Percentiles rank a stretch among this genome's conserved stretches.
Evolutionary conservation across 495 filamentous ascomycete genomes (phyloP).

Genomic region (Patellaria atrata): DNA sequence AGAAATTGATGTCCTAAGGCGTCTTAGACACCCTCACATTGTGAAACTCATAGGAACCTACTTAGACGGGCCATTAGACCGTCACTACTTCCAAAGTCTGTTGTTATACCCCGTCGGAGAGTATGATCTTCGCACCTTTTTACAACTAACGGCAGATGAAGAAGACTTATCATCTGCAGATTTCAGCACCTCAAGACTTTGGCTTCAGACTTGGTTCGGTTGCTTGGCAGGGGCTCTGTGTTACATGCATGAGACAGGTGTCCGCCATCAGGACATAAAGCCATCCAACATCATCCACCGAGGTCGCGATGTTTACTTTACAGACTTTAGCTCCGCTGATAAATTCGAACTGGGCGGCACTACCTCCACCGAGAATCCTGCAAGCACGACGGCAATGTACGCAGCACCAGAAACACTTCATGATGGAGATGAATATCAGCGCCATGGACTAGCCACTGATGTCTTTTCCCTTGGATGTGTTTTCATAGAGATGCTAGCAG

Average conservation of each 20-base stretch:
- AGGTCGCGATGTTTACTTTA: not conserved
- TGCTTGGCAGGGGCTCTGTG: not conserved
- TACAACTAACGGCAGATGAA: no score
- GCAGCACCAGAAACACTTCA: not conserved
- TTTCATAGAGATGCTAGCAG: slow-evolving; percentile 3
- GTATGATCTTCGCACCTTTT: slow-evolving; percentile 4
- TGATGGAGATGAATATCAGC: not conserved
- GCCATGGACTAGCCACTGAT: not conserved
- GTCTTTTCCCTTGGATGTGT: not conserved
- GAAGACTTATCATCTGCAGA: no score
- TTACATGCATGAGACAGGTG: not conserved
- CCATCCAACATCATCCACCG: slow-evolving; percentile 2
- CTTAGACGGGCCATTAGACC: slow-evolving; percentile 1
- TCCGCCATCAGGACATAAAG: slow-evolving; percentile 2
- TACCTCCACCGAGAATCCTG: slow-evolving; percentile 1
- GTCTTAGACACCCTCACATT: slow-evolving; percentile 7
- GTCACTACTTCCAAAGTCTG: slow-evolving; percentile 5
- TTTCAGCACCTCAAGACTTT: no score
- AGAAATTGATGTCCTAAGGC: slow-evolving; percentile 3
- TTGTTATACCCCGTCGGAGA: slow-evolving; percentile 8
- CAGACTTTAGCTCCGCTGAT: not conserved
- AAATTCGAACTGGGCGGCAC: not conserved
- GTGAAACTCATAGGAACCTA: slow-evolving; percentile 8
- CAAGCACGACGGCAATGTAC: slow-evolving; percentile 2
- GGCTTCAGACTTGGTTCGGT: not conserved